Evolutionary conservation across 805 yeast species (phyloP).

Genomic region (Sugiyamaella floridensis): DNA sequence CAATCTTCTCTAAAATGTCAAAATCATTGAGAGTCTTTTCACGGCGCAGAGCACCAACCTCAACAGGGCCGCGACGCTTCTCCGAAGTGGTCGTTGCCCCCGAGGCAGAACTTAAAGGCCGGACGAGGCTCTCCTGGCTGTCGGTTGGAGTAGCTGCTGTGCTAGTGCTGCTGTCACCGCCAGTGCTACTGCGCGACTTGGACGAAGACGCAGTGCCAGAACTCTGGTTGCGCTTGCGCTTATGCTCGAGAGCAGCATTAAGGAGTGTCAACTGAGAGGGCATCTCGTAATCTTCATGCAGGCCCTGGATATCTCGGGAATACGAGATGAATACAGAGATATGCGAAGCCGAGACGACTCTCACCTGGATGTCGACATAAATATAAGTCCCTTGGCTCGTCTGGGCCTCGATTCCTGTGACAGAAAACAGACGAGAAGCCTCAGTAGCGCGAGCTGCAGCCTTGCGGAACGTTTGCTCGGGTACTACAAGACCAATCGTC

Average conservation of each 20-base stretch:
- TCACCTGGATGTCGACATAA: constrained; percentile 70
- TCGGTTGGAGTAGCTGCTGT: constrained; percentile 29
- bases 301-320: constrained; percentile 42
- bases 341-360: constrained; percentile 55
- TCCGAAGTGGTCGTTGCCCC: background rate
- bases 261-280: constrained; percentile 52
- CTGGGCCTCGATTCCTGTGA: constrained; percentile 55
- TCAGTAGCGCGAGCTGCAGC: constrained; percentile 6
- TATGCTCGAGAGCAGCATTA: constrained; percentile 4
- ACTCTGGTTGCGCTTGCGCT: background rate
- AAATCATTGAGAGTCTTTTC: constrained; percentile 69
- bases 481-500: constrained; percentile 67
- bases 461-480: constrained; percentile 85
- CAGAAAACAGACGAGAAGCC: constrained; percentile 1
- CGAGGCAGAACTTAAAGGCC: background rate
- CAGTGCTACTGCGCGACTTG: constrained; percentile 7
- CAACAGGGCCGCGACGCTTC: constrained; percentile 3
- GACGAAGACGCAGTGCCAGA: constrained; percentile 4
- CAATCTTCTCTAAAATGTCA: constrained; percentile 65
- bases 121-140: background rate
- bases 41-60: constrained; percentile 62
- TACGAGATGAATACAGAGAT: constrained; percentile 81
- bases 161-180: background rate
- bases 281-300: constrained; percentile 26
- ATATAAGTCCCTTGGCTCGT: constrained; percentile 65